Percentiles rank a stretch among this genome's conserved stretches.
These are phyloP conservation scores for Trametopsis cervina DNA, from an alignment of 768 basidiomycete species.

Conservation along the genomic window DNA sequence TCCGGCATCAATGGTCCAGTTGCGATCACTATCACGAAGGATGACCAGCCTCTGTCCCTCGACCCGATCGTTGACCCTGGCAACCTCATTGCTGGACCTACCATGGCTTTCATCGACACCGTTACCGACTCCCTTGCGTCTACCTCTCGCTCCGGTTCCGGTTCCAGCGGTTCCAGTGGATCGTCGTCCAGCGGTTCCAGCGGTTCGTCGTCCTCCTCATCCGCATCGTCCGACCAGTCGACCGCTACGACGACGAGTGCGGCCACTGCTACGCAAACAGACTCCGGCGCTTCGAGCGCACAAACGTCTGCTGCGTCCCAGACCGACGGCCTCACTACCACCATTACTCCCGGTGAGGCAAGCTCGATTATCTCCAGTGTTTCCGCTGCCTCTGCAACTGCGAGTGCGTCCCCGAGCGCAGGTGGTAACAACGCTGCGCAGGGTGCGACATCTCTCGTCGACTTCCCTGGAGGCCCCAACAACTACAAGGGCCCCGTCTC, in stretches of 20 bases:
- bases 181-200: slow-evolving; percentile 17
- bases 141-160: slow-evolving; percentile 29
- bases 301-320: slow-evolving; percentile 13
- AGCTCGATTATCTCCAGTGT: slow-evolving; percentile 18
- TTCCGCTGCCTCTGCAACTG: slow-evolving; percentile 15
- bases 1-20: slow-evolving; percentile 65
- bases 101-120: slow-evolving; percentile 59
- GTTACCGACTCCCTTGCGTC: slow-evolving; percentile 43
- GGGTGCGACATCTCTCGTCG: slow-evolving; percentile 15
- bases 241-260: slow-evolving; percentile 13
- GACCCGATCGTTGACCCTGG: slow-evolving; percentile 51
- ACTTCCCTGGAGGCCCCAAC: slow-evolving; percentile 31
- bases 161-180: slow-evolving; percentile 16
- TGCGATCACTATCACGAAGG: slow-evolving; percentile 61
- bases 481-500: slow-evolving; percentile 33
- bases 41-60: slow-evolving; percentile 55
- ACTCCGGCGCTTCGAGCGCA: slow-evolving; percentile 15
- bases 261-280: slow-evolving; percentile 3
- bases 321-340: slow-evolving; percentile 12
- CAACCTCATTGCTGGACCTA: slow-evolving; percentile 64
- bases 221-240: slow-evolving; percentile 16
- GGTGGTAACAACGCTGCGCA: slow-evolving; percentile 9
- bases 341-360: slow-evolving; percentile 17
- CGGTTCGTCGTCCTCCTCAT: slow-evolving; percentile 13
- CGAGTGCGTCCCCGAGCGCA: slow-evolving; percentile 16